Base-by-base conservation (phyloP, 2,329 filamentous ascomycete genomes). In the Cercospora sp. region DNA sequence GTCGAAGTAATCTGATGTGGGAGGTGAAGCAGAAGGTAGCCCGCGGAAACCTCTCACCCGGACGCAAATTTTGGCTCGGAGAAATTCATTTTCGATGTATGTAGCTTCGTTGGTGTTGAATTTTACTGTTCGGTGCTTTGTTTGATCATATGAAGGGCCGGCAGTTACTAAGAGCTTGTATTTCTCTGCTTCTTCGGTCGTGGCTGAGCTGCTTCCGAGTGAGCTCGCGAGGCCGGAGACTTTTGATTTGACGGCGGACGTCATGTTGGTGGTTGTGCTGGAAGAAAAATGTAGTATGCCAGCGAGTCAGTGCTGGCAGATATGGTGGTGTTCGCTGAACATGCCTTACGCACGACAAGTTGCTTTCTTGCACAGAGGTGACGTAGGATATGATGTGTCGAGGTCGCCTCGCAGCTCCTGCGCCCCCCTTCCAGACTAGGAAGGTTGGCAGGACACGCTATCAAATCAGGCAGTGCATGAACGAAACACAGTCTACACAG, bases 131-230 rank as follows among this genome's bases (percentile, higher is more conserved):
- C 89, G 80, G 74, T 97, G 93, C 8, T 85, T 86, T 9, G 84
- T 79, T 36, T 84, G 80, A 77, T 95, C 88, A 80, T 97, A 97
- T 65, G 84, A 84, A 1, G 91, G 84, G 3, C 94, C 94, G 1
- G 92, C 92, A 0, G 92, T 95, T 64, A 97, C 89, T 71, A 88
- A 87, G 67, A 98, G 85, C 53, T 91, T 86, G 79, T 95, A 97
- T 72, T 92, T 90, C 20, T 75, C 73, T 74, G 76, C 78, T 79
- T 83, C 78, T 77, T 79, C 45, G 70, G 72, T 48, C 73, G 75
- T 78, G 30, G 68, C 66, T 26, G 68, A 60, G 36, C 60, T 64
- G 18, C 62, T 59, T 55, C 64, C 60, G 16, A 36, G 8, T 2
- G 61, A 64, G 55, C 69, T 67, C 64, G 67, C 72, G 28, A 64